Evolutionary conservation across 2,329 filamentous ascomycete species (phyloP).

Genomic region (Colletotrichum sp.): DNA sequence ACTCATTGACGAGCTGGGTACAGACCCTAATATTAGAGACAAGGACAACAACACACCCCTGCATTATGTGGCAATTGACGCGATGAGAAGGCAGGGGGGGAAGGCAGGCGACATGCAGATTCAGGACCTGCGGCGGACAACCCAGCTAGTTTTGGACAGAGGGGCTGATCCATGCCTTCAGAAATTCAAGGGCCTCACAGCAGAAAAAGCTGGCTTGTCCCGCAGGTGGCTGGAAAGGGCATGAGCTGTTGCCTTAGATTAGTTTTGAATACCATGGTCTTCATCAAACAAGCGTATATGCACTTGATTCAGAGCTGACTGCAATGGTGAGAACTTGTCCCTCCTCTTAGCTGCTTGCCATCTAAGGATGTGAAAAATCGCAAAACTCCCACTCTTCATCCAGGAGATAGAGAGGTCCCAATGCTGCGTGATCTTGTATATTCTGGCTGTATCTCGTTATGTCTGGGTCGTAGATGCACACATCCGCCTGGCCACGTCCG

Average conservation of each 20-base stretch:
- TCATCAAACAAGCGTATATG: too few relatives aligned
- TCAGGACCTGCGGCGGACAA: neutral
- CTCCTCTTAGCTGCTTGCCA: too few relatives aligned
- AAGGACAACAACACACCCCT: neutral
- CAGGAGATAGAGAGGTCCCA: too few relatives aligned
- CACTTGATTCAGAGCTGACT: too few relatives aligned
- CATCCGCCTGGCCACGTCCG: too few relatives aligned
- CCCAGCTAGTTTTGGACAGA: neutral
- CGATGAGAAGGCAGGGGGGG: neutral
- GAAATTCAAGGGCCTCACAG: neutral
- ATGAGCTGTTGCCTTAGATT: neutral
- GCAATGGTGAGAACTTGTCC: too few relatives aligned
- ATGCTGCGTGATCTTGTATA: too few relatives aligned
- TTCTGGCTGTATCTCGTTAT: too few relatives aligned
- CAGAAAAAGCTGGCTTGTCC: rapidly evolving
- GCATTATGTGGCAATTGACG: neutral
- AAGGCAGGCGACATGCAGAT: neutral
- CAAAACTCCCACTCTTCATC: too few relatives aligned
- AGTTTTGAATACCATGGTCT: too few relatives aligned
- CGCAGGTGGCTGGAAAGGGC: neutral
- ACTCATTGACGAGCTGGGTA: neutral
- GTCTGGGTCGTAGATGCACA: too few relatives aligned
- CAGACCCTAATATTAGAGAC: neutral
- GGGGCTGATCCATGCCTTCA: neutral
- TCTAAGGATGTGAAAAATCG: too few relatives aligned